Percentiles rank a stretch among this genome's conserved stretches.
phyloP scores from a whole-genome alignment of 1,284 basidiomycete species.

The Phellinidium pouzarii region DNA sequence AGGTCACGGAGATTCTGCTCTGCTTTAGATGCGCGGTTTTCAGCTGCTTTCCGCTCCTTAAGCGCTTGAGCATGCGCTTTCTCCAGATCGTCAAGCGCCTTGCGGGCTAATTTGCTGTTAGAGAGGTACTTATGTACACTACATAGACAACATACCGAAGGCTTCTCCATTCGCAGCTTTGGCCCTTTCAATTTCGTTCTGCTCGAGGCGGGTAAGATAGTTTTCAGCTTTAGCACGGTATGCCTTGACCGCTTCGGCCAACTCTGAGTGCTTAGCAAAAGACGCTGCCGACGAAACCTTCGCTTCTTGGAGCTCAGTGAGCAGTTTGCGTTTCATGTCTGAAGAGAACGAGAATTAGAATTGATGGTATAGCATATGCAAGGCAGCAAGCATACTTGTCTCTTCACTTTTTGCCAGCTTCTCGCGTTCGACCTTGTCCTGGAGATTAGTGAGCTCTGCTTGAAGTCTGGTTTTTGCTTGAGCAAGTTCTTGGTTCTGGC shows the following conservation, averaged over 20 bases:
- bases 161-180: constrained; percentile 62
- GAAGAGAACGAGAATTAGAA: constrained; percentile 9
- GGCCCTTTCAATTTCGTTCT: constrained; percentile 60
- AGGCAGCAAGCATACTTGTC: constrained; percentile 35
- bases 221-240: constrained; percentile 59
- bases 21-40: constrained; percentile 44
- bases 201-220: constrained; percentile 59
- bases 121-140: constrained; percentile 10
- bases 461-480: constrained; percentile 53
- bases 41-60: constrained; percentile 47
- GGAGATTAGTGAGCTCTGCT: constrained; percentile 47
- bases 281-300: constrained; percentile 56
- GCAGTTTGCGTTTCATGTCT: constrained; percentile 57
- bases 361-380: neutral
- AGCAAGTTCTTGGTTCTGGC: constrained; percentile 52
- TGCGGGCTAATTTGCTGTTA: constrained; percentile 39
- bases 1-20: constrained; percentile 56
- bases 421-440: constrained; percentile 51
- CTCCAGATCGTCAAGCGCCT: constrained; percentile 57
- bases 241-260: constrained; percentile 56
- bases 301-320: constrained; percentile 58
- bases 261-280: constrained; percentile 56
- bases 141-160: constrained; percentile 37
- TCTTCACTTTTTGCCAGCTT: constrained; percentile 50
- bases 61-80: constrained; percentile 47